A percentile compares a stretch with the other conserved stretches of the same genome.
Conservation (phyloP, 768 basidiomycete genomes). For the Termitomyces heimii region DNA sequence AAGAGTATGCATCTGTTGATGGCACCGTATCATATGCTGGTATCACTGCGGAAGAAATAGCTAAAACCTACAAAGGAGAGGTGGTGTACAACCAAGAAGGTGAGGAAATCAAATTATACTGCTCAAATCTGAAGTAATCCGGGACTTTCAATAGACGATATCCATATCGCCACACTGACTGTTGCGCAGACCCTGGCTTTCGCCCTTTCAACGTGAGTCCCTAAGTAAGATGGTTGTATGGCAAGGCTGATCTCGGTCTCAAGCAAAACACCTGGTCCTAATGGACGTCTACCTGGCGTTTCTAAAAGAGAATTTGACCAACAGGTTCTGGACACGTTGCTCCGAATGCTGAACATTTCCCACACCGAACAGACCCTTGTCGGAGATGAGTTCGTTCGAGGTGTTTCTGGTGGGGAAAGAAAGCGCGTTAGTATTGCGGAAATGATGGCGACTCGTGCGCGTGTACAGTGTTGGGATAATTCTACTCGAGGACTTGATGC, state of each 20-base stretch:
- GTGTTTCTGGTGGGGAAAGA: slow-evolving; percentile 74
- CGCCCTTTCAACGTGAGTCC: slow-evolving; percentile 50
- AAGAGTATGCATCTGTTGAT: slow-evolving; percentile 52
- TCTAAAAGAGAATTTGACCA: slow-evolving; percentile 52
- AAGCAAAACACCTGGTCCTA: slow-evolving; percentile 66
- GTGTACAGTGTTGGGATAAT: slow-evolving; percentile 81
- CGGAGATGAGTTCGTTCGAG: slow-evolving; percentile 83
- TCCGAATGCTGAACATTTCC: slow-evolving; percentile 78
- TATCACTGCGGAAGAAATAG: slow-evolving; percentile 71
- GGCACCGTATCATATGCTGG: slow-evolving; percentile 84
- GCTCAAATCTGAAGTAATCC: neutral
- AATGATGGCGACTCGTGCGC: slow-evolving; percentile 79
- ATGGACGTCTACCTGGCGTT: slow-evolving; percentile 64
- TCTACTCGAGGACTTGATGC: slow-evolving; percentile 79
- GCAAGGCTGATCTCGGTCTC: neutral
- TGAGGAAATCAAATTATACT: slow-evolving; percentile 13
- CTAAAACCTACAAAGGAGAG: slow-evolving; percentile 71
- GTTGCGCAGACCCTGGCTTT: slow-evolving; percentile 74
- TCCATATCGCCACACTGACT: slow-evolving; percentile 77
- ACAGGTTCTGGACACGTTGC: slow-evolving; percentile 53
- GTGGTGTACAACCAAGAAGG: slow-evolving; percentile 77
- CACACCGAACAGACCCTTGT: slow-evolving; percentile 78
- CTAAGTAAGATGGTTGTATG: neutral
- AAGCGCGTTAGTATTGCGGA: slow-evolving; percentile 83
- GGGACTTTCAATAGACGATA: slow-evolving; percentile 47